Percentiles rank a stretch among this genome's conserved stretches.
Evolutionary conservation across 345 rosid species (phyloP).

Genomic region (Gynandropsis gynandra): DNA sequence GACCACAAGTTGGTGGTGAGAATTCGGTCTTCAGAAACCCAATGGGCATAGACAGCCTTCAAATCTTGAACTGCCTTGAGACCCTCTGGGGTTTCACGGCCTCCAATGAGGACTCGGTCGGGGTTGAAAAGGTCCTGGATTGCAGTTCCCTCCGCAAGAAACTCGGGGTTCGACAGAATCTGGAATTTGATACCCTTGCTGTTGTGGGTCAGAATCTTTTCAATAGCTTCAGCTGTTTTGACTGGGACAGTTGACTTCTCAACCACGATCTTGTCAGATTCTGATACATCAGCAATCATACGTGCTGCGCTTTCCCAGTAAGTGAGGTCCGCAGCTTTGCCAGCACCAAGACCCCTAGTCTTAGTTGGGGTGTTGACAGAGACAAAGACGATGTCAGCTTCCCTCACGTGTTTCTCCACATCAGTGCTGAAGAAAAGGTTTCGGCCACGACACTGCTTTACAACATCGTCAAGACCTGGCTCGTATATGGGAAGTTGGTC

Average conservation of each 20-base stretch:
- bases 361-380: conserved; percentile 92
- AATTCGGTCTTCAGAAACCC: conserved; percentile 74
- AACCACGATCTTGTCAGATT: conserved; percentile 78
- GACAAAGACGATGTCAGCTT: conserved; percentile 87
- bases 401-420: conserved; percentile 73
- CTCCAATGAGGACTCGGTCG: conserved; percentile 83
- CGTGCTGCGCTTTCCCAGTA: conserved; percentile 97
- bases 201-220: conserved; percentile 81
- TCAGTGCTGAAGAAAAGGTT: conserved; percentile 90
- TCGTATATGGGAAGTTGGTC: conserved; percentile 88
- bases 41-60: conserved; percentile 75
- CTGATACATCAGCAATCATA: conserved; percentile 87
- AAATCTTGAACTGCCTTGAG: conserved; percentile 60
- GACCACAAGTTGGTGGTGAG: conserved; percentile 90
- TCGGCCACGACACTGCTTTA: conserved; percentile 71
- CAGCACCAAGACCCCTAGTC: conserved; percentile 87
- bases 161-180: conserved; percentile 87
- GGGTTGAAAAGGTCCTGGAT: conserved; percentile 64
- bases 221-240: conserved; percentile 89
- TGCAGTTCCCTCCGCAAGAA: conserved; percentile 94
- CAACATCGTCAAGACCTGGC: conserved; percentile 82
- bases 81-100: conserved; percentile 86
- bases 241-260: conserved; percentile 95
- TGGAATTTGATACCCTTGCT: conserved; percentile 89
- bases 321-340: conserved; percentile 92